phyloP scores from a whole-genome alignment of 148 eudicot species.

The Diospyros kaki region DNA sequence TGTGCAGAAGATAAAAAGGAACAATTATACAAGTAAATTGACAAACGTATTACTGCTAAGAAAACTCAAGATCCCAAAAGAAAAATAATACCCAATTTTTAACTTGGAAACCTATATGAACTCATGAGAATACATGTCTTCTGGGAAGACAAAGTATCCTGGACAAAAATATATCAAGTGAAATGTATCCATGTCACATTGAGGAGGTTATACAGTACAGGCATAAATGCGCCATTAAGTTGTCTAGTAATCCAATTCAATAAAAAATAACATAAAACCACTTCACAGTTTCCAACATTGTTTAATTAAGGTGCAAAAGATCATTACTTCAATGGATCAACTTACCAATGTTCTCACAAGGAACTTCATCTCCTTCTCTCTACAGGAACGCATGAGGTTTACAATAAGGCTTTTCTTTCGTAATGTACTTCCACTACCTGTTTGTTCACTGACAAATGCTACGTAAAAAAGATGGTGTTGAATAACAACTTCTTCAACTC shows the following conservation, averaged over 20 bases:
- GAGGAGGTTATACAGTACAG: neutral
- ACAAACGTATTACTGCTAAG: neutral
- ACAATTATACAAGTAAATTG: neutral
- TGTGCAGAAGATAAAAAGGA: neutral
- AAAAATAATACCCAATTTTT: neutral
- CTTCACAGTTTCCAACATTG: neutral
- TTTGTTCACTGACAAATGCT: constrained; percentile 66
- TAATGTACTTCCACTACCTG: constrained; percentile 83
- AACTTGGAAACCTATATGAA: neutral
- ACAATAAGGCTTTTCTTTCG: constrained; percentile 80
- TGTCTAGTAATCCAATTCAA: neutral
- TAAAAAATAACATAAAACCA: neutral
- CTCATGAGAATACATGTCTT: neutral
- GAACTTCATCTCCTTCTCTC: constrained; percentile 96
- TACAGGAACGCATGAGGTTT: constrained; percentile 83
- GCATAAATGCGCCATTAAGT: neutral
- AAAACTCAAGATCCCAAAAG: neutral
- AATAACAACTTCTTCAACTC: too few species aligned
- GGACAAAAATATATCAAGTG: neutral
- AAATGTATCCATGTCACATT: neutral
- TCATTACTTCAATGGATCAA: constrained; percentile 3
- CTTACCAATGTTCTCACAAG: constrained; percentile 93
- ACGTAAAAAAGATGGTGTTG: constrained; percentile 17
- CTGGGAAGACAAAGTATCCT: neutral
- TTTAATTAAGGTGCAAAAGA: neutral